Base-by-base conservation (phyloP, 2,329 filamentous ascomycete genomes). In the Ascochyta lentis region DNA sequence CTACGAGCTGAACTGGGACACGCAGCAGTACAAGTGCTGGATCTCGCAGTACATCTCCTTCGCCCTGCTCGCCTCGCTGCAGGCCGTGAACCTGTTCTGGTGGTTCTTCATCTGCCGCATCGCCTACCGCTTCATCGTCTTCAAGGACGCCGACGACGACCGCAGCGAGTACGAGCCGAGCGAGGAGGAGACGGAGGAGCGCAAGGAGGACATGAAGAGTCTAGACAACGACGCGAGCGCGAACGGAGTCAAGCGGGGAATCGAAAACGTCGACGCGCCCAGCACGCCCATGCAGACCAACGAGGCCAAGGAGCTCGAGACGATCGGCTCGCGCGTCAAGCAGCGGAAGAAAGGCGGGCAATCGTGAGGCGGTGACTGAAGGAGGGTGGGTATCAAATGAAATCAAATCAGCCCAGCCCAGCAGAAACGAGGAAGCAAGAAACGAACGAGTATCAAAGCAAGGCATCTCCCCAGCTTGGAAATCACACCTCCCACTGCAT, bases 41-140 rank as follows among this genome's bases (percentile, higher is more conserved):
- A 77, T 93, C 57, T 81, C 84, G 26, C 88, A 91, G 71, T 79
- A 80, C 72, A 91, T 93, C 67, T 88, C 89, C 10, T 80, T 86
- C 8, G 65, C 69, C 3, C 81, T 94, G 24, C 83, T 94, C 6
- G 81, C 85, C 3, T 79, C 82, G 3, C 81, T 94, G 31, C 90
- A 94, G 76, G 84, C 86, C 1, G 81, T 94, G 49, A 94, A 94
- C 73, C 74, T 93, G 9, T 92, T 93, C 78, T 94, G 90, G 90
- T 84, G 92, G 55, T 91, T 87, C 76, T 86, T 89, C 75, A 92
- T 94, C 67, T 72, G 89, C 56, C 83, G 89, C 61, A 91, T 93
- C 61, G 88, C 88, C 42, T 90, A 87, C 67, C 83, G 89, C 56
- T 89, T 91, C 64, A 78, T 89, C 16, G 80, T 84, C 38, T 83